Percentiles rank a stretch among this genome's conserved stretches.
Conservation (phyloP, 2,329 filamentous ascomycete species). For the Tetracladium maxilliforme region DNA sequence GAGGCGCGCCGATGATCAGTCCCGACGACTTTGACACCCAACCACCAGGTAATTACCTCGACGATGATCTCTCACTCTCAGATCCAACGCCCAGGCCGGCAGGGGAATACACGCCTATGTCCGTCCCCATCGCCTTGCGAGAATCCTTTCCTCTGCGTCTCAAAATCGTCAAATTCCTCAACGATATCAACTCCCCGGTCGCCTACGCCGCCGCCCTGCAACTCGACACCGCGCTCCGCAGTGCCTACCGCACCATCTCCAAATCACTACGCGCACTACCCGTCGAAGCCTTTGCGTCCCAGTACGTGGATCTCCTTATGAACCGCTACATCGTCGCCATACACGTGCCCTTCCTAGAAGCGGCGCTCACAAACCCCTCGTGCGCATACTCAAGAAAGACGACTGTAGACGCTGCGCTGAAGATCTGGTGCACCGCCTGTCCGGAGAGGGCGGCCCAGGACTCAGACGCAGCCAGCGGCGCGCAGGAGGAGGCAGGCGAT, state of each 20-base stretch:
- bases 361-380: conserved; percentile 21
- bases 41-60: conserved; percentile 31
- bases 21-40: conserved; percentile 30
- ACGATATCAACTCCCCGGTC: conserved; percentile 19
- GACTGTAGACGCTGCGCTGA: conserved; percentile 29
- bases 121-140: conserved; percentile 24
- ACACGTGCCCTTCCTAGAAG: conserved; percentile 34
- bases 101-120: conserved; percentile 21
- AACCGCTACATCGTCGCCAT: conserved; percentile 38
- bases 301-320: conserved; percentile 31
- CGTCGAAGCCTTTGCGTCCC: no score
- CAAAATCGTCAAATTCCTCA: conserved; percentile 24
- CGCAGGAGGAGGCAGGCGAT: conserved; percentile 11
- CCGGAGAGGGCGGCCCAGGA: conserved; percentile 8
- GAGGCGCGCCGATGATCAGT: conserved; percentile 27
- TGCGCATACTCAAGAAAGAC: conserved; percentile 36
- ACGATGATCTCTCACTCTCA: conserved; percentile 25
- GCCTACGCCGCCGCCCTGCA: conserved; percentile 28
- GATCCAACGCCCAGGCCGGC: conserved; percentile 16
- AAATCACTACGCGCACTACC: conserved; percentile 16
- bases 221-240: conserved; percentile 25
- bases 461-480: conserved; percentile 1
- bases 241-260: conserved; percentile 24
- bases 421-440: conserved; percentile 25
- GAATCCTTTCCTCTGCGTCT: conserved; percentile 27